Evolutionary conservation across 2,329 filamentous ascomycete species (phyloP), one percentile per base, ranked within the genome.

Genomic region (Fusarium agapanthi): DNA sequence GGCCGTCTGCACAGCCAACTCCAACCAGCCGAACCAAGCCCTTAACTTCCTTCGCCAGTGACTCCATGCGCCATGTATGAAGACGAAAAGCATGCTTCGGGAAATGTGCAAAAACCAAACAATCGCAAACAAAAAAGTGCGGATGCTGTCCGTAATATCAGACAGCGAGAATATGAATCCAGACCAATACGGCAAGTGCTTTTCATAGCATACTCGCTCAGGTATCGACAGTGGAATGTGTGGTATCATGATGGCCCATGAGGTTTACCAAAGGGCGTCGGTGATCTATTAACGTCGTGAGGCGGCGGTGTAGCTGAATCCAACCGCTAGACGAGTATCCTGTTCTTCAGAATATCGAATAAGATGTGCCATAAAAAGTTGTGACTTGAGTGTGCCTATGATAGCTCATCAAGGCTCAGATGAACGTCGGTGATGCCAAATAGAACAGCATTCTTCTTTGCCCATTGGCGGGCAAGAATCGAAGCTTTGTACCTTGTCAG

Each of bases 381-480:
- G 59, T 38, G 28, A 45, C 54, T 67, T 61, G 69, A 45, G 45
- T 43, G 40, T 64, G 62, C 59, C 75, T 75, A 74, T 82, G 77
- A 79, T 80, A 82, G 78, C 72, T 89, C 84, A 68, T 89, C 88
- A 66, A 89, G 82, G 48, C 84, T 83, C 59, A 87, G 76, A 48
- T 86, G 80, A 30, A 83, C 83, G 67, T 89, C 85, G 34, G 80
- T 80, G 68, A 92, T 86, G 69, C 87, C 88, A 67, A 90, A 90
- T 58, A 85, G 79, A 34, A 81, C 78, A 7, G 89, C 89, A 76
- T 93, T 93, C 82, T 92, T 93, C 88, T 97, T 98, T 65, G 95
- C 94, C 96, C 96, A 99, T 79, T 93, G 90, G 77, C 95, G 93
- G 40, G 95, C 93, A 69, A 97, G 88, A 77, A 98, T 95, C 32